Conservation (phyloP, 805 yeast genomes). For the Zygosaccharomyces gambellarensis region DNA sequence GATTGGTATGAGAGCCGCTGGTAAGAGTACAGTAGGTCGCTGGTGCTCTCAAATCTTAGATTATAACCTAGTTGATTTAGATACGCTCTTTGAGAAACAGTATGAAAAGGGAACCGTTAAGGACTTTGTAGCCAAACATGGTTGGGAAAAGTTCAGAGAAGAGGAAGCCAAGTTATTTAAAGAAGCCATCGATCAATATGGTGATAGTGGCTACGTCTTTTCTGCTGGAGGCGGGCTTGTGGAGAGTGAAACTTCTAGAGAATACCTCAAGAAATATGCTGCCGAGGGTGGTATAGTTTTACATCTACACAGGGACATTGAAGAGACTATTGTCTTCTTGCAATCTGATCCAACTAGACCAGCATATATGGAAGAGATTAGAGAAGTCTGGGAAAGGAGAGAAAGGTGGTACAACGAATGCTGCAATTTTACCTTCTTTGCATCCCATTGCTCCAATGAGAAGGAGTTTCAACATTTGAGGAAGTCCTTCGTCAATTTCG, state of each 20-base stretch:
- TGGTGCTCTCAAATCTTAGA: slow-evolving; percentile 72
- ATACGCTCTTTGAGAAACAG: slow-evolving; percentile 58
- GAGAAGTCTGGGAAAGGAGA: slow-evolving; percentile 79
- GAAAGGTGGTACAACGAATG: slow-evolving; percentile 74
- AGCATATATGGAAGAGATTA: slow-evolving; percentile 73
- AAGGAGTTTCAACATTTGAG: slow-evolving; percentile 54
- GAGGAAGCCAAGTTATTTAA: slow-evolving; percentile 56
- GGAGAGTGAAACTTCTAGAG: slow-evolving; percentile 67
- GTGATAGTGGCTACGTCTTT: slow-evolving; percentile 55
- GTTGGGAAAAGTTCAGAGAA: slow-evolving; percentile 86
- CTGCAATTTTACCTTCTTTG: slow-evolving; percentile 70
- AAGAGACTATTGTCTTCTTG: slow-evolving; percentile 71
- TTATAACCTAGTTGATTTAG: slow-evolving; percentile 69
- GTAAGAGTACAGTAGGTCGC: slow-evolving; percentile 79
- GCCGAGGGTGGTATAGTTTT: slow-evolving; percentile 70
- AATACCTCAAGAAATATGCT: slow-evolving; percentile 50
- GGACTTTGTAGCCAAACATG: slow-evolving; percentile 53
- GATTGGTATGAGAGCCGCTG: slow-evolving; percentile 98
- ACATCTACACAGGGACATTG: slow-evolving; percentile 84
- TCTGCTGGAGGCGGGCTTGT: slow-evolving; percentile 98
- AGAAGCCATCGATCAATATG: slow-evolving; percentile 37
- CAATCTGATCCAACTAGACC: slow-evolving; percentile 82
- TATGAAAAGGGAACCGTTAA: slow-evolving; percentile 46
- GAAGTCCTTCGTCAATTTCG: slow-evolving; percentile 52
- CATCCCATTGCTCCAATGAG: slow-evolving; percentile 60